Conservation (phyloP, 2,329 filamentous ascomycete genomes). For the Neofusicoccum laricinum region DNA sequence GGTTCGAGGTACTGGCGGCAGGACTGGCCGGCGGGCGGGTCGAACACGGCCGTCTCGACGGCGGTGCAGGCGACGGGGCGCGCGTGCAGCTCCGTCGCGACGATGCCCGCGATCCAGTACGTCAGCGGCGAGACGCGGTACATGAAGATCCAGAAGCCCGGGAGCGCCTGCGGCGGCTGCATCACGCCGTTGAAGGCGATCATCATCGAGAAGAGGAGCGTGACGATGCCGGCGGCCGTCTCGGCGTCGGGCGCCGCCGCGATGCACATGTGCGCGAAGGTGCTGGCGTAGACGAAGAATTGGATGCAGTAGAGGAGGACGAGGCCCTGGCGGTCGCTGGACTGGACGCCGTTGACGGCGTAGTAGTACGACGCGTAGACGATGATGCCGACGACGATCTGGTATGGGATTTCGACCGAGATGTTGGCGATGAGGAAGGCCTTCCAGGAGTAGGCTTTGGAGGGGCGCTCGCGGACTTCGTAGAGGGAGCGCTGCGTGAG, state of each 20-base stretch:
- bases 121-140: slow-evolving; percentile 66
- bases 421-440: slow-evolving; percentile 71
- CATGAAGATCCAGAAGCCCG: slow-evolving; percentile 77
- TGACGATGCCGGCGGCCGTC: slow-evolving; percentile 63
- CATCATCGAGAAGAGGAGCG: slow-evolving; percentile 57
- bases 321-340: slow-evolving; percentile 58
- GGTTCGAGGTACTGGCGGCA: slow-evolving; percentile 46
- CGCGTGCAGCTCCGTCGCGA: slow-evolving; percentile 41
- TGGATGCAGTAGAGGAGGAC: slow-evolving; percentile 64
- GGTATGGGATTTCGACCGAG: slow-evolving; percentile 68
- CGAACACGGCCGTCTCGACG: slow-evolving; percentile 42
- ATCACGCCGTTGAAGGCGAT: slow-evolving; percentile 64
- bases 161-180: slow-evolving; percentile 56
- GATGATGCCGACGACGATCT: slow-evolving; percentile 60
- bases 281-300: slow-evolving; percentile 68
- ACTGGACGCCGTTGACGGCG: slow-evolving; percentile 38
- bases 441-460: slow-evolving; percentile 73
- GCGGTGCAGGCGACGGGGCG: slow-evolving; percentile 48
- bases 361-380: slow-evolving; percentile 69
- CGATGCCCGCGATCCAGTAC: slow-evolving; percentile 52
- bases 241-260: slow-evolving; percentile 67
- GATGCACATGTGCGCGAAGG: slow-evolving; percentile 73
- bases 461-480: slow-evolving; percentile 59
- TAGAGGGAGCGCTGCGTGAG: slow-evolving; percentile 58
- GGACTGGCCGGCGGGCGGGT: slow-evolving; percentile 40